phyloP scores from a whole-genome alignment of 768 basidiomycete species.

The Pulveroboletus ravenelii region DNA sequence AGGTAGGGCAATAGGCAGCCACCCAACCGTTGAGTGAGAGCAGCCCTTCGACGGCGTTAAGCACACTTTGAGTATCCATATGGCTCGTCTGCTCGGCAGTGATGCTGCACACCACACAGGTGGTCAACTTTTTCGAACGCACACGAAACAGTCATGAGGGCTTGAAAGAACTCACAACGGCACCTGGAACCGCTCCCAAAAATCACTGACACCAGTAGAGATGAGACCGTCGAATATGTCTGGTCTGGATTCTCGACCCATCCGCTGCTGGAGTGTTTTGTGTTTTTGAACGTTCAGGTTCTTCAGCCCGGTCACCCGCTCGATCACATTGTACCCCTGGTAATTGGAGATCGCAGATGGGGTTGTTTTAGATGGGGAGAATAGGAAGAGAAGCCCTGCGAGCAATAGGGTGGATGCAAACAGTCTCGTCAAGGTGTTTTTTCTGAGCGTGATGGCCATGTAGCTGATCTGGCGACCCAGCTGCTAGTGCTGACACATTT shows the following conservation, averaged over 20 bases:
- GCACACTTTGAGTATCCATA: slow-evolving; percentile 85
- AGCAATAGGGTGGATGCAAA: slow-evolving; percentile 21
- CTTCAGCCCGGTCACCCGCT: slow-evolving; percentile 58
- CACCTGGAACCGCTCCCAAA: slow-evolving; percentile 88
- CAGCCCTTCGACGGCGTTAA: slow-evolving; percentile 86
- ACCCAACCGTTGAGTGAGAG: slow-evolving; percentile 99
- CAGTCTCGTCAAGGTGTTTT: slow-evolving; percentile 24
- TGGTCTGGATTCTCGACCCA: slow-evolving; percentile 79
- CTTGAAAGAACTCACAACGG: slow-evolving; percentile 87
- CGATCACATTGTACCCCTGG: slow-evolving; percentile 55
- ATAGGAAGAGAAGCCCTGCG: slow-evolving; percentile 16
- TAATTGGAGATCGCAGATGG: slow-evolving; percentile 38
- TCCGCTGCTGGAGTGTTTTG: slow-evolving; percentile 80
- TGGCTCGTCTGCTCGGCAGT: slow-evolving; percentile 77
- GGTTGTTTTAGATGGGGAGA: slow-evolving; percentile 12
- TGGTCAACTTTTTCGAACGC: background rate
- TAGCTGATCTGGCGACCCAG: too few relatives aligned
- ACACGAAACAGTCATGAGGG: background rate
- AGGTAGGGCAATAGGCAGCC: slow-evolving; percentile 82
- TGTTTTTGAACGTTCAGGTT: slow-evolving; percentile 85
- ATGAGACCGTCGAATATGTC: slow-evolving; percentile 79
- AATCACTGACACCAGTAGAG: slow-evolving; percentile 74
- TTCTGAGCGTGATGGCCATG: slow-evolving; percentile 31
- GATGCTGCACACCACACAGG: slow-evolving; percentile 62
- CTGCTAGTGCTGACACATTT: too few relatives aligned